Evolutionary conservation across 1,139 yeast species (phyloP).

Genomic region (Saccharomyces hybrid): DNA sequence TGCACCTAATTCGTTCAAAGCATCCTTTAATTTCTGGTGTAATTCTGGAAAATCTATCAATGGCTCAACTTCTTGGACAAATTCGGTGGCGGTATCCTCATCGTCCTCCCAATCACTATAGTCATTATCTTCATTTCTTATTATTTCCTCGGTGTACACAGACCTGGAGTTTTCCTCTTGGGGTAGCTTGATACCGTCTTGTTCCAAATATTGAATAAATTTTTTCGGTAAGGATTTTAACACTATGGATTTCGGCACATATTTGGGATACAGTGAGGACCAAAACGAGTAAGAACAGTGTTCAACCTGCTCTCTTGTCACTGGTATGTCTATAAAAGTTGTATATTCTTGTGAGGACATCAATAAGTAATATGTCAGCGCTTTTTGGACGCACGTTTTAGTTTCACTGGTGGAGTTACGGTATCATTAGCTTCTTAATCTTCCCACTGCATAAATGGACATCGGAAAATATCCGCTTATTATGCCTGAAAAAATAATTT

Average conservation of each 20-base stretch:
- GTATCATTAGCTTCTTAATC: not conserved
- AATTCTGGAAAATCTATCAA: slow-evolving; percentile 48
- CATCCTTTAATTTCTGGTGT: slow-evolving; percentile 43
- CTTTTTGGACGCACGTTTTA: not conserved
- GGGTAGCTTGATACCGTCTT: slow-evolving; percentile 74
- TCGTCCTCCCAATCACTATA: slow-evolving; percentile 66
- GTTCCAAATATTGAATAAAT: slow-evolving; percentile 62
- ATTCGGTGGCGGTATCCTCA: slow-evolving; percentile 33
- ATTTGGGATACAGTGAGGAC: slow-evolving; percentile 49
- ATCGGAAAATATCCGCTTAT: not conserved
- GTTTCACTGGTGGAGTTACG: not conserved
- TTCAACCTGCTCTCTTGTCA: slow-evolving; percentile 45
- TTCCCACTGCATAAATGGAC: not conserved
- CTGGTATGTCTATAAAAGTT: slow-evolving; percentile 34
- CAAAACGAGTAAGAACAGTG: slow-evolving; percentile 70
- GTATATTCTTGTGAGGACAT: slow-evolving; percentile 11
- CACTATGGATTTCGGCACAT: slow-evolving; percentile 47
- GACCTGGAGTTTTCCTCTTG: slow-evolving; percentile 28
- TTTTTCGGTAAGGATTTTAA: slow-evolving; percentile 57
- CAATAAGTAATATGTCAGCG: not conserved
- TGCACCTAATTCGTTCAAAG: slow-evolving; percentile 44
- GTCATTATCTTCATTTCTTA: slow-evolving; percentile 50
- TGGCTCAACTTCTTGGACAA: slow-evolving; percentile 34
- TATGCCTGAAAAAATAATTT: not conserved
- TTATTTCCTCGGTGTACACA: slow-evolving; percentile 34